Conservation (phyloP, 1,284 basidiomycete species). For the Chiua sp. region DNA sequence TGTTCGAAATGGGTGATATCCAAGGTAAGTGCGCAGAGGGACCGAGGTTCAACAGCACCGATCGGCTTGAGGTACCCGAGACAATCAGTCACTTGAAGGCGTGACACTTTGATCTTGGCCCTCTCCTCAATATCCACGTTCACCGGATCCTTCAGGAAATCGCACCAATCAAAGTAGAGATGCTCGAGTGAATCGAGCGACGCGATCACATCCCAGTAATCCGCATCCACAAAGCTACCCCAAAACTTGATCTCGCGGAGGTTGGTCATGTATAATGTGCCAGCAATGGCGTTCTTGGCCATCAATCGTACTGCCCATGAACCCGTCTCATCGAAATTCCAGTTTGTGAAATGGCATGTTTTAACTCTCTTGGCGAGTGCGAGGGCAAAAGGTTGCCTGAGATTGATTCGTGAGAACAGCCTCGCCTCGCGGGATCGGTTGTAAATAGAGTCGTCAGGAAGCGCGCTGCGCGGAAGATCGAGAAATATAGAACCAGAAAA, state of each 20-base stretch:
- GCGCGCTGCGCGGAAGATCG: background rate
- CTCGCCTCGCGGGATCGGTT: background rate
- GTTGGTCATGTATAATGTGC: background rate
- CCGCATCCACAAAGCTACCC: background rate
- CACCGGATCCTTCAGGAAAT: background rate
- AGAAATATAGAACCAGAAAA: slow-evolving; percentile 24
- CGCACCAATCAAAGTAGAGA: background rate
- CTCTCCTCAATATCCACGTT: background rate
- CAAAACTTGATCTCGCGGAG: background rate
- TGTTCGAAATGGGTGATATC: background rate
- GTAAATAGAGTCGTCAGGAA: background rate
- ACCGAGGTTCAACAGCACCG: background rate
- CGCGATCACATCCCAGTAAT: background rate
- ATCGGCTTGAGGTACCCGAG: background rate
- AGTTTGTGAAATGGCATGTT: background rate
- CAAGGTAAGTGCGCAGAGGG: background rate
- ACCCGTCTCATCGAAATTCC: background rate
- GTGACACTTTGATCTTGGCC: background rate
- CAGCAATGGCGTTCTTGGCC: background rate
- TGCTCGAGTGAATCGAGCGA: background rate
- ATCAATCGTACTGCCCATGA: background rate
- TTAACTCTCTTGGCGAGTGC: slow-evolving; percentile 19
- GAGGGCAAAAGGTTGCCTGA: slow-evolving; percentile 19
- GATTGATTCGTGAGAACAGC: slow-evolving; percentile 22
- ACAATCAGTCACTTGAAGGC: background rate